A percentile compares a stretch with the other conserved stretches of the same genome.
Evolutionary conservation across 495 filamentous ascomycete species (phyloP).

Genomic region (Annulohypoxylon moriforme): DNA sequence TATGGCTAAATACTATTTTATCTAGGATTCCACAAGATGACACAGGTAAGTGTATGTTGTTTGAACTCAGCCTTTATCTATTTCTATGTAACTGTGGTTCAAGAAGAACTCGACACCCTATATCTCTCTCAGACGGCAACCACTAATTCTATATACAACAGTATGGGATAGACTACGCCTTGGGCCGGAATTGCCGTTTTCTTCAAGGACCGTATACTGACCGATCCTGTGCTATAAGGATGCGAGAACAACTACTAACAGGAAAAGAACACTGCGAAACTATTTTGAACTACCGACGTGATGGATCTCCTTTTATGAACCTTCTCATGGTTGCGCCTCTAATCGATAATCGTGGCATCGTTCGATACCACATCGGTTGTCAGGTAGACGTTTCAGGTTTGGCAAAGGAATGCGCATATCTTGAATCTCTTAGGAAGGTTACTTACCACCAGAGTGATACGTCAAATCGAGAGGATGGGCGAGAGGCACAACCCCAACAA

Average conservation of each 20-base stretch:
- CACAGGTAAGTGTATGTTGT: slow-evolving; percentile 56
- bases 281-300: slow-evolving; percentile 73
- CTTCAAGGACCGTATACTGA: slow-evolving; percentile 71
- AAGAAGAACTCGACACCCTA: background rate
- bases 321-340: slow-evolving; percentile 72
- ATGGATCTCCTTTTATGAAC: slow-evolving; percentile 77
- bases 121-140: background rate
- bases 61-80: background rate
- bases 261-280: slow-evolving; percentile 74
- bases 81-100: background rate
- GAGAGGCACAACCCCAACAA: slow-evolving; percentile 15
- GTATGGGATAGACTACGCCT: slow-evolving; percentile 67
- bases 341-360: slow-evolving; percentile 67
- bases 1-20: slow-evolving; percentile 11
- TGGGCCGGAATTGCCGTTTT: slow-evolving; percentile 72
- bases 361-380: slow-evolving; percentile 71
- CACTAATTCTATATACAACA: background rate
- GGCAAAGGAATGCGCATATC: slow-evolving; percentile 65
- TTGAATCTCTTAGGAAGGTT: slow-evolving; percentile 65
- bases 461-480: slow-evolving; percentile 31
- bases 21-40: slow-evolving; percentile 69
- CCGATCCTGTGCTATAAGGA: slow-evolving; percentile 60
- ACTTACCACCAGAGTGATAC: slow-evolving; percentile 44
- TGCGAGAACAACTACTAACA: slow-evolving; percentile 65
- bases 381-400: slow-evolving; percentile 72